Percentiles rank a stretch among this genome's conserved stretches.
Conservation (phyloP, 2,329 filamentous ascomycete species). For the Beauveria sp. region DNA sequence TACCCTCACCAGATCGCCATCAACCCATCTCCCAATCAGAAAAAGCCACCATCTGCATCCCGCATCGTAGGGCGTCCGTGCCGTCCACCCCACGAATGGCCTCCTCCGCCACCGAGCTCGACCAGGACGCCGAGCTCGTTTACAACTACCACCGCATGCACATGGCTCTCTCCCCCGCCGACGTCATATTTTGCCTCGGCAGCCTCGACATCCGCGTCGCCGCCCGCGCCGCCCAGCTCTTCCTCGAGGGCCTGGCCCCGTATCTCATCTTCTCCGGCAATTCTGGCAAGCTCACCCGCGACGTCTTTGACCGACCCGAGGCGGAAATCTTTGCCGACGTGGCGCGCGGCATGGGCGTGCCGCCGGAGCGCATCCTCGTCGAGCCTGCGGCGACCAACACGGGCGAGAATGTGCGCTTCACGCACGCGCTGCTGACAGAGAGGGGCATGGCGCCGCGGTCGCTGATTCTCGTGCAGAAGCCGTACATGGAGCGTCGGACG, state of each 20-base stretch:
- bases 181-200: slow-evolving; percentile 39
- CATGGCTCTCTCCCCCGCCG: slow-evolving; percentile 27
- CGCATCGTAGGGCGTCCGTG: not conserved
- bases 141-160: slow-evolving; percentile 38
- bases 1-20: not conserved
- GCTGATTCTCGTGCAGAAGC: slow-evolving; percentile 39
- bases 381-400: slow-evolving; percentile 36
- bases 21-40: not conserved
- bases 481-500: slow-evolving; percentile 40
- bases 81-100: not conserved
- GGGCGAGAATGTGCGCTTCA: slow-evolving; percentile 40
- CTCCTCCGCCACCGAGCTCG: not conserved
- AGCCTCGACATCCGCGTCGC: slow-evolving; percentile 39
- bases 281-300: slow-evolving; percentile 31
- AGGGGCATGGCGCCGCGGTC: slow-evolving; percentile 20
- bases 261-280: slow-evolving; percentile 38
- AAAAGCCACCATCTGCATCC: not conserved
- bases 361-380: slow-evolving; percentile 28
- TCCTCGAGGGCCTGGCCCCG: slow-evolving; percentile 29
- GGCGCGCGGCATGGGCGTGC: slow-evolving; percentile 32
- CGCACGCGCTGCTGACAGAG: slow-evolving; percentile 26
- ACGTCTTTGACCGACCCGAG: slow-evolving; percentile 32
- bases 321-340: slow-evolving; percentile 35
- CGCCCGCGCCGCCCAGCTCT: slow-evolving; percentile 32
- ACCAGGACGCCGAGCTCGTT: slow-evolving; percentile 28